A percentile compares a stretch with the other conserved stretches of the same genome.
phyloP scores from a whole-genome alignment of 805 yeast species.

The Cyberlindnera maritima region DNA sequence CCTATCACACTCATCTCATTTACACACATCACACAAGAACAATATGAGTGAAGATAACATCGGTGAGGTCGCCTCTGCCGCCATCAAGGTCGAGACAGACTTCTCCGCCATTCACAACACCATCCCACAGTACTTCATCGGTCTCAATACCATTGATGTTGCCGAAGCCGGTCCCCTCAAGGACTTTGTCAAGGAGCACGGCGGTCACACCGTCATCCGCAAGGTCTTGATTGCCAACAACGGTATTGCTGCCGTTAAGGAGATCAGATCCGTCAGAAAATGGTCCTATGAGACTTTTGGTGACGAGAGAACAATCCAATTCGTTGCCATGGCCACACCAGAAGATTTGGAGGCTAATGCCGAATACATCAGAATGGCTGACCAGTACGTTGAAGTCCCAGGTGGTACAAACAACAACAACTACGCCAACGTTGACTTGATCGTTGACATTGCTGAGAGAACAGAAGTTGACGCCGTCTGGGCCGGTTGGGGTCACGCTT shows the following conservation, averaged over 20 bases:
- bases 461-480: conserved; percentile 97
- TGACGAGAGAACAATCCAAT: conserved; percentile 87
- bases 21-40: conserved; percentile 4
- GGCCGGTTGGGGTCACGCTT: conserved; percentile 99
- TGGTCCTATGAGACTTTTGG: conserved; percentile 99
- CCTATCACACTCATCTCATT: background rate
- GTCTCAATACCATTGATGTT: conserved; percentile 69
- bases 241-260: conserved; percentile 99
- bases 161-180: conserved; percentile 79
- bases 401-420: conserved; percentile 99
- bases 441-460: conserved; percentile 96
- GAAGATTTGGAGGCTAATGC: conserved; percentile 97
- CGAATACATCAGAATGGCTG: conserved; percentile 98
- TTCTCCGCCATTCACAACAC: conserved; percentile 35
- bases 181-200: conserved; percentile 79
- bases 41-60: conserved; percentile 41
- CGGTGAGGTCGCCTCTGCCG: conserved; percentile 32
- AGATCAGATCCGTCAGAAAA: conserved; percentile 93
- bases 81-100: conserved; percentile 29
- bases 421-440: conserved; percentile 95
- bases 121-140: conserved; percentile 75
- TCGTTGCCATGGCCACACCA: conserved; percentile 99
- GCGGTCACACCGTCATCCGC: conserved; percentile 93
- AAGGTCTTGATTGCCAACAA: conserved; percentile 92
- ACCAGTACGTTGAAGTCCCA: conserved; percentile 96